Evolutionary conservation across 768 basidiomycete species (phyloP).

Genomic region (Naematelia aurantialba): DNA sequence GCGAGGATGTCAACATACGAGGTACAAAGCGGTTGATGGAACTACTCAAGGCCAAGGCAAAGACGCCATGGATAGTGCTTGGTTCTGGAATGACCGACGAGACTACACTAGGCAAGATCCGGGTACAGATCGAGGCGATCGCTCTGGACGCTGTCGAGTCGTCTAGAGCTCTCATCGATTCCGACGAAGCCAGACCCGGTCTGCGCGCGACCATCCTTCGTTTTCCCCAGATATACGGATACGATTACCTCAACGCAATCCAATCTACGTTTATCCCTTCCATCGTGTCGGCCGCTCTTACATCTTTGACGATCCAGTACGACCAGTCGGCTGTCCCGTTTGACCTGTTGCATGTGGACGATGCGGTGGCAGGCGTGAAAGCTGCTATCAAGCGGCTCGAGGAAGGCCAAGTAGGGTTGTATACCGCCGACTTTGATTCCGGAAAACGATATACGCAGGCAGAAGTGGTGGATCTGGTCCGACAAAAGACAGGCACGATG

Average conservation of each 20-base stretch:
- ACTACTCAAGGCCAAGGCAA: slow-evolving; percentile 5
- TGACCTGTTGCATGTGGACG: slow-evolving; percentile 43
- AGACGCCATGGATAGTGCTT: slow-evolving; percentile 43
- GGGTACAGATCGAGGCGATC: slow-evolving; percentile 31
- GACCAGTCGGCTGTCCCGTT: slow-evolving; percentile 28
- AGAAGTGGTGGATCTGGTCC: slow-evolving; percentile 39
- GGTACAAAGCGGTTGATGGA: slow-evolving; percentile 53
- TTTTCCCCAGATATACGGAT: slow-evolving; percentile 46
- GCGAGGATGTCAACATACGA: slow-evolving; percentile 52
- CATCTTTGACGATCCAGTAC: slow-evolving; percentile 43
- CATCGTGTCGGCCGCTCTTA: slow-evolving; percentile 38
- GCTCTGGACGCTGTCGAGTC: slow-evolving; percentile 15
- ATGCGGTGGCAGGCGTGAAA: slow-evolving; percentile 40
- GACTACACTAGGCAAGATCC: slow-evolving; percentile 40
- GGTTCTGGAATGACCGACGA: slow-evolving; percentile 35
- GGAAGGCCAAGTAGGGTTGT: not conserved
- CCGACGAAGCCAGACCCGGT: not conserved
- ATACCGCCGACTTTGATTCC: slow-evolving; percentile 35
- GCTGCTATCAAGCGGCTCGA: slow-evolving; percentile 17
- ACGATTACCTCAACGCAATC: slow-evolving; percentile 16
- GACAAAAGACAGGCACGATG: slow-evolving; percentile 34
- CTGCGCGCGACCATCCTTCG: slow-evolving; percentile 29
- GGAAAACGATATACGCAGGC: slow-evolving; percentile 28
- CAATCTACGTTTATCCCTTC: slow-evolving; percentile 39
- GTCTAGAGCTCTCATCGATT: not conserved